Evolutionary conservation across 805 yeast species (phyloP), one percentile per base, ranked within the genome.

Genomic region (Yamadazyma paraphyllophila): DNA sequence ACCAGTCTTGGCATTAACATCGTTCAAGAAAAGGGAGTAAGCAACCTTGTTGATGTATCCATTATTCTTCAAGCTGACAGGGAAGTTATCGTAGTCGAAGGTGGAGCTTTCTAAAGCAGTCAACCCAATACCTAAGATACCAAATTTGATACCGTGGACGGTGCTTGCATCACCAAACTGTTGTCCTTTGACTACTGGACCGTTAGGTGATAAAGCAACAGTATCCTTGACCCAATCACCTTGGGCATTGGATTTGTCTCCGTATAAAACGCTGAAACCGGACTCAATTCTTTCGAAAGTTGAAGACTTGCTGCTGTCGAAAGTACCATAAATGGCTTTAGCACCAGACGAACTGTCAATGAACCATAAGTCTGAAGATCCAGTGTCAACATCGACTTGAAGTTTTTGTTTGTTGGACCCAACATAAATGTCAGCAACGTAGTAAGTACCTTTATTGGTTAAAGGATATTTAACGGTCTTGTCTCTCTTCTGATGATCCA

Each of bases 181-280:
- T 35, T 45, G 46, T 26, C 24, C 35, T 7, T 42, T 42, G 9
- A 55, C 40, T 2, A 44, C 24, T 12, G 51, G 45, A 31, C 52
- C 53, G n/a, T 35, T 42, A 16, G 39, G n/a, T 27, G 45, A 34
- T 25, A 57, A 45, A 11, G 47, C 17, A 14, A 55, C 49, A 15
- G 45, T 36, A 35, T 57, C 61, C 12, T 30, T 38, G 17, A 45
- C 50, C 52, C 53, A 57, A 27, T 47, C 39, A 32, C 61, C 61
- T 5, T 47, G 39, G 4, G 82, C 82, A 44, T 54, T 61, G 3
- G 80, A 68, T 2, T 59, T 52, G 56, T 79, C 84, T 5, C 71
- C 81, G 51, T 79, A 79, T 1, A 52, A 26, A 47, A 78, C 76
- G 10, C 54, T 36, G 53, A 79, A 79, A 0, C 58, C 51, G 5